Evolutionary conservation across 192 early-diverging fungal genomes (phyloP).

Genomic region (Tieghemiomyces parasiticus): DNA sequence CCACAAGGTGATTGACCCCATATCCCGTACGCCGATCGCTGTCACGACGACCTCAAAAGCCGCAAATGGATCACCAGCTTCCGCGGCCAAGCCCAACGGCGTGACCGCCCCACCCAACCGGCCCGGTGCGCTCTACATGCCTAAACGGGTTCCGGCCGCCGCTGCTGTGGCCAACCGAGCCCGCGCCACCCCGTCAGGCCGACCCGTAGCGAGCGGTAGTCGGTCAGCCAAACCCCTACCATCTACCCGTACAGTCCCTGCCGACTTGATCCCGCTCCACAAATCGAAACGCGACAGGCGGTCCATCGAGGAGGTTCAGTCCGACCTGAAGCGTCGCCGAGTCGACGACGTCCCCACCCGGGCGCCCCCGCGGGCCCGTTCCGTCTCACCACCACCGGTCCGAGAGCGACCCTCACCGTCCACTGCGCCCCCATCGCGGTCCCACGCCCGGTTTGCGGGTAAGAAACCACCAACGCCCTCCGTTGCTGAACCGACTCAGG

Average conservation of each 20-base stretch:
- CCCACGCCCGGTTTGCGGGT: not conserved
- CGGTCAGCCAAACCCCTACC: no score
- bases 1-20: no score
- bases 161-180: no score
- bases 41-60: not conserved
- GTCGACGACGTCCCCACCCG: not conserved
- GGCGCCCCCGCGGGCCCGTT: not conserved
- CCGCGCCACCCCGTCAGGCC: no score
- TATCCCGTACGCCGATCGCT: not conserved
- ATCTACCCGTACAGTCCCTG: no score
- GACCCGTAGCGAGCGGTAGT: no score
- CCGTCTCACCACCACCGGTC: not conserved
- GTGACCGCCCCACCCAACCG: no score
- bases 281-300: slow-evolving; percentile 3
- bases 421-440: not conserved
- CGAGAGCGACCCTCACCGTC: not conserved
- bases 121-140: no score
- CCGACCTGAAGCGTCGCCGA: not conserved
- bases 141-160: no score
- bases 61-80: no score
- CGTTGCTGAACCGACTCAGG: not conserved
- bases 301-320: slow-evolving; percentile 6
- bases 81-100: no score
- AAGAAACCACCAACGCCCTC: not conserved
- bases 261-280: not conserved